Evolutionary conservation across 805 yeast species (phyloP), one percentile per base, ranked within the genome.

Genomic region (Cyberlindnera suaveolens): DNA sequence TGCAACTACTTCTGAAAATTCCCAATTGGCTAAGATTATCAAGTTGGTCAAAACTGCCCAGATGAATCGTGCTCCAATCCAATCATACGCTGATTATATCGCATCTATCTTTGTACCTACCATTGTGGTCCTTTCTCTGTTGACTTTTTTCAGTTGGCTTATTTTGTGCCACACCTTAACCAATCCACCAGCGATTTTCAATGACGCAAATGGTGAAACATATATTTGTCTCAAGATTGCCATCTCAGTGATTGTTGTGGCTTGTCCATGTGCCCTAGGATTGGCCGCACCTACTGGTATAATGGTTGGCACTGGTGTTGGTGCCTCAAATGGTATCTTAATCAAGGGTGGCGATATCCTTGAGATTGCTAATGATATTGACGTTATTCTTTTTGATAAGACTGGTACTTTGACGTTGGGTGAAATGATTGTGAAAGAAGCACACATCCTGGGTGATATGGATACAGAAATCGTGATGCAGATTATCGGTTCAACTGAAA

Each of bases 221-320:
- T 80, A 78, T 60, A 77, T 77, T 5, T 82, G 91, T 57, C 63
- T 95, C 44, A 80, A 85, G 54, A 73, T 90, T 37, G 82, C 95
- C 6, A 91, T 93, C 23, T 81, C 95, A 6, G 99, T 93, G 5
- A 77, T 95, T 50, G 96, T 93, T 10, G 97, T 93, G 39, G 99
- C 99, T 2, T 93, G 99, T 64, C 99, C 99, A 0, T 93, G 99
- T 72, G 98, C 99, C 0, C 66, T 93, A 19, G 99, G 99, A 3
- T 71, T 93, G 40, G 97, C 97, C 4, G 96, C 98, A 0, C 99
- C 99, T 1, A 95, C 99, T 2, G 98, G 98, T 0, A 87, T 93
- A 10, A 93, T 95, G 97, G 99, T 93, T 2, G 99, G 97, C 8
- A 91, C 98, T 2, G 99, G 99, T 34, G 83, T 88, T 18, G 98